A percentile compares a stretch with the other conserved stretches of the same genome.
phyloP scores from a whole-genome alignment of 2,329 filamentous ascomycete species.

The Aspergillus sp. region DNA sequence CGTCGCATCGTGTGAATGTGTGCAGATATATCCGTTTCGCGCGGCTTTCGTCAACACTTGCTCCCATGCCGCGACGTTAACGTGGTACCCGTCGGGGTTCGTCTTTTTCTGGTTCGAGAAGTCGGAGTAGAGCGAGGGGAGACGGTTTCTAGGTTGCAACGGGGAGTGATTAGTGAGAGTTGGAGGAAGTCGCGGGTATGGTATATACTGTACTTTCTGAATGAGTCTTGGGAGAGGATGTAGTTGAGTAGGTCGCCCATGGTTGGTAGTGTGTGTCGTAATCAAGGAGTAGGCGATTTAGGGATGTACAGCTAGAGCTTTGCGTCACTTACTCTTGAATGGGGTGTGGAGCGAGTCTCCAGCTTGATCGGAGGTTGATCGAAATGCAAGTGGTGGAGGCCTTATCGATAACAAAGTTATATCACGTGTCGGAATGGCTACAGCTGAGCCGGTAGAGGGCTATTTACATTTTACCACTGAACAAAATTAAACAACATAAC shows the following conservation, averaged over 20 bases:
- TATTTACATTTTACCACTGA: no score
- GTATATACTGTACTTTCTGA: slow-evolving; percentile 52
- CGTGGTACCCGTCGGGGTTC: slow-evolving; percentile 81
- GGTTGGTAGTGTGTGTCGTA: not conserved
- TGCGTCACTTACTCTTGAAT: not conserved
- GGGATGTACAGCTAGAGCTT: not conserved
- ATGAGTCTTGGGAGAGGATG: slow-evolving; percentile 60
- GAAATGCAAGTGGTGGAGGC: not conserved
- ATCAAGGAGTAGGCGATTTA: not conserved
- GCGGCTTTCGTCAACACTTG: slow-evolving; percentile 70
- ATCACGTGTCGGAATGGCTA: not conserved
- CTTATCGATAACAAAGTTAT: slow-evolving; percentile 8
- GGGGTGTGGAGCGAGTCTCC: not conserved
- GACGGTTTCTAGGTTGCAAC: slow-evolving; percentile 59
- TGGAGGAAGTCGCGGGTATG: not conserved
- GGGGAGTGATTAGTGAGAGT: not conserved
- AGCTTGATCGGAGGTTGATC: not conserved
- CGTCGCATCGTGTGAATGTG: slow-evolving; percentile 15
- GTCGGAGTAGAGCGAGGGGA: slow-evolving; percentile 86
- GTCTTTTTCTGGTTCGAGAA: slow-evolving; percentile 71
- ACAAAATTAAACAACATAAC: no score
- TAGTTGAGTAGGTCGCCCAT: slow-evolving; percentile 66
- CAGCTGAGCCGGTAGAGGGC: no score
- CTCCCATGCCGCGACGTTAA: slow-evolving; percentile 79
- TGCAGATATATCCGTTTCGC: slow-evolving; percentile 59